Percentiles rank a stretch among this genome's conserved stretches.
Conservation (phyloP, 1,139 yeast species). For the Yamadazyma aaseri region DNA sequence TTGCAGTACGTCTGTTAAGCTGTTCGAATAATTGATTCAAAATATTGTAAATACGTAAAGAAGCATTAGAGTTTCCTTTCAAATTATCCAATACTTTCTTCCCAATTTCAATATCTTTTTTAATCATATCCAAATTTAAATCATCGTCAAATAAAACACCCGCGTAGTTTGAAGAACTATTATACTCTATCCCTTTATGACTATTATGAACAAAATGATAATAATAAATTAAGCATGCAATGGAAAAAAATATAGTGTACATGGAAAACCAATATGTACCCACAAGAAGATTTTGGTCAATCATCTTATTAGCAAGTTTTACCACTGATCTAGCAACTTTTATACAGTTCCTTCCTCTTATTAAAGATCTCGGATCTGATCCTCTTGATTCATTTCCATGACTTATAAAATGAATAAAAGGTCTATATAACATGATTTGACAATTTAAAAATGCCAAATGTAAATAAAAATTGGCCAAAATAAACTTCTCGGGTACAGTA, state of each 20-base stretch:
- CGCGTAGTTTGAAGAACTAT: constrained; percentile 40
- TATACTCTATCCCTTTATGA: constrained; percentile 17
- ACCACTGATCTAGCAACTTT: constrained; percentile 84
- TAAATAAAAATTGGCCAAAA: constrained; percentile 72
- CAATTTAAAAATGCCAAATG: constrained; percentile 82
- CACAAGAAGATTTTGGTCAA: constrained; percentile 66
- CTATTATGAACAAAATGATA: constrained; percentile 65
- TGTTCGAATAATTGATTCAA: constrained; percentile 81
- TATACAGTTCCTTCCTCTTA: constrained; percentile 81
- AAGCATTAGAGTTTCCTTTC: constrained; percentile 75
- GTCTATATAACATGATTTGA: constrained; percentile 82
- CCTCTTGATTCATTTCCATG: constrained; percentile 42
- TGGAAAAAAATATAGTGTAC: constrained; percentile 88
- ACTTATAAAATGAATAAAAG: constrained; percentile 80
- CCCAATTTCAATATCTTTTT: constrained; percentile 79
- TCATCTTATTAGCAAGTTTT: constrained; percentile 79
- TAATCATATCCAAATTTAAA: constrained; percentile 63
- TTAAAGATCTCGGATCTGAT: constrained; percentile 48
- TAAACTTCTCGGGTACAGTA: constrained; percentile 56
- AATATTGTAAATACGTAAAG: constrained; percentile 75
- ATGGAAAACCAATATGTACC: constrained; percentile 95
- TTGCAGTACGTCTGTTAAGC: constrained; percentile 66
- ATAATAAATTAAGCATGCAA: constrained; percentile 83
- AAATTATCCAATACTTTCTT: constrained; percentile 68
- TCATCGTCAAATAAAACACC: constrained; percentile 57